Conservation (phyloP, 1,284 basidiomycete species). For the Grifola frondosa region DNA sequence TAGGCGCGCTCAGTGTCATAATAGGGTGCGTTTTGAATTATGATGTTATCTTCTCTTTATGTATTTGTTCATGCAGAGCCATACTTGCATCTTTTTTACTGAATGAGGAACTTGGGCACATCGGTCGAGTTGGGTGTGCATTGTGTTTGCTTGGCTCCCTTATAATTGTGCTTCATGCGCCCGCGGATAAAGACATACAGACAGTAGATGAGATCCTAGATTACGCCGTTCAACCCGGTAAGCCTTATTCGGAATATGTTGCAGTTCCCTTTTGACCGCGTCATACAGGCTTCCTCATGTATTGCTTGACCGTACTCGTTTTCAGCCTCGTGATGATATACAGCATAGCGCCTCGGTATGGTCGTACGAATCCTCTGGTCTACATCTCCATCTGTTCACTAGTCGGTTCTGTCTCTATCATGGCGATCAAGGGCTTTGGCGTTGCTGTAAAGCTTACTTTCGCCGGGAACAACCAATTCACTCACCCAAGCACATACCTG, state of each 20-base stretch:
- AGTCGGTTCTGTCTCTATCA: conserved; percentile 86
- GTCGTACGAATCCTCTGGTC: conserved; percentile 85
- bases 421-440: conserved; percentile 96
- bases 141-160: conserved; percentile 90
- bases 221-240: conserved; percentile 89
- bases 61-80: conserved; percentile 55
- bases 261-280: conserved; percentile 6
- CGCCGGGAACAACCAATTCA: conserved; percentile 94
- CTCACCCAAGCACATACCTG: conserved; percentile 92
- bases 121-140: conserved; percentile 91
- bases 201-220: conserved; percentile 94
- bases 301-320: conserved; percentile 82
- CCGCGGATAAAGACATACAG: conserved; percentile 90
- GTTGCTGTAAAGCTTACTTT: conserved; percentile 95
- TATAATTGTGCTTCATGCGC: conserved; percentile 96
- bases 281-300: conserved; percentile 78
- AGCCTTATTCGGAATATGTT: too few species aligned
- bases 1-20: conserved; percentile 95
- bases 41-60: not conserved
- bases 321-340: conserved; percentile 90
- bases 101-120: conserved; percentile 90
- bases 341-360: conserved; percentile 83
- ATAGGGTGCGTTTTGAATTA: conserved; percentile 74
- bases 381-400: conserved; percentile 94
- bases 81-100: conserved; percentile 92